Evolutionary conservation across 139 green algal species (phyloP), one percentile per base, ranked within the genome.

Genomic region (Chlamydomonas sp.): DNA sequence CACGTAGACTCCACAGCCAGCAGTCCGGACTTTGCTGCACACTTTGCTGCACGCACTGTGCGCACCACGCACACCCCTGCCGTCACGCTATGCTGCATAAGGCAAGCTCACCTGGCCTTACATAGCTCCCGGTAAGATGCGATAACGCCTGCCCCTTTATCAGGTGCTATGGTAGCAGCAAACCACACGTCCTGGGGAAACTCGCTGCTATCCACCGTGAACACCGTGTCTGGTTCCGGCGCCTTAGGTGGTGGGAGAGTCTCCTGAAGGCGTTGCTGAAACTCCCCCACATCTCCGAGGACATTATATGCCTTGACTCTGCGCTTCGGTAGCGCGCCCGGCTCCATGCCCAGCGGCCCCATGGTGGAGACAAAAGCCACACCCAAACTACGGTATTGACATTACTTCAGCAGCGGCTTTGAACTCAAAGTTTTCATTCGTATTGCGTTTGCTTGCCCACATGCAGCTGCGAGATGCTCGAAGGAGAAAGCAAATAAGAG

Each of bases 121-220:
- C 58, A 83, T 2, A 91, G 69, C 69, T 89, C 83, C 63, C 83
- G 80, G 72, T 84, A 91, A 0, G 88, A 72, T 12, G 18, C 63
- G 49, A 91, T 91, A 9, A 91, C 71, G 1, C 78, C 78, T 3
- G 82, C 88, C 1, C 88, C 88, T 59, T 86, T 86, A 72, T 91
- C 88, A 0, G 88, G 88, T 2, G 88, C 89, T 3, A 91, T 89
- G 59, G 77, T 87, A 4, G 88, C 88, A 7, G 88, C 88, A 77
- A 85, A 83, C 88, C 88, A 91, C 0, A 91, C 83, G 5, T 91
- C 88, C 59, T 63, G 49, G 1, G 88, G 88, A 59, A 87, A 89
- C n/a, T 77, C 88, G 60, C 73, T 79, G 61, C 16, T 15, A 20
- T 89, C 83, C 20, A 83, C n/a, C 10, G 77, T 84, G 58, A 89